Evolutionary conservation across 768 basidiomycete species (phyloP).

Genomic region (Tephrocybe rancida): DNA sequence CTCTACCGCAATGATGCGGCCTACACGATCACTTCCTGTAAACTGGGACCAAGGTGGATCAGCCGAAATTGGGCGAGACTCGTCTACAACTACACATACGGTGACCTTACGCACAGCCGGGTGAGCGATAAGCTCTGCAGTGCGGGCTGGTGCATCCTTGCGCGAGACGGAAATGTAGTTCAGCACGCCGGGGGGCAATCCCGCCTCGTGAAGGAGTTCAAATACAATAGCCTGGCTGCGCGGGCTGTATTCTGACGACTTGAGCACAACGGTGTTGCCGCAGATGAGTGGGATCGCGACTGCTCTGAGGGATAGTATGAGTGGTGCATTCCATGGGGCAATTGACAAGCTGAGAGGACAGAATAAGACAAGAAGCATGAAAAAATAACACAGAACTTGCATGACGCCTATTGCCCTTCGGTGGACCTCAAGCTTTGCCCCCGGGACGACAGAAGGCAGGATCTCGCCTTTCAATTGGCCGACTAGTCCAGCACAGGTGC

Average conservation of each 20-base stretch:
- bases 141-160: constrained; percentile 43
- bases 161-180: constrained; percentile 54
- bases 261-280: constrained; percentile 59
- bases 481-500: constrained; percentile 34
- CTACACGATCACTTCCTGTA: constrained; percentile 58
- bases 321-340: constrained; percentile 59
- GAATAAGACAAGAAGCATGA: neutral
- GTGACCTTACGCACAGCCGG: constrained; percentile 55
- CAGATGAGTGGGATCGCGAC: constrained; percentile 50
- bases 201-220: constrained; percentile 56
- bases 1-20: constrained; percentile 52
- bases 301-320: constrained; percentile 45
- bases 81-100: constrained; percentile 26
- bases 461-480: constrained; percentile 44
- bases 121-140: constrained; percentile 57
- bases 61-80: neutral
- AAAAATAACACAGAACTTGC: constrained; percentile 32
- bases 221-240: constrained; percentile 45
- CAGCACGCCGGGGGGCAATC: constrained; percentile 60
- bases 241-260: constrained; percentile 53
- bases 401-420: constrained; percentile 54
- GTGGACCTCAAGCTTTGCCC: constrained; percentile 45
- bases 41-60: constrained; percentile 34
- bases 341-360: constrained; percentile 44
- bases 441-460: constrained; percentile 45